Evolutionary conservation across 1,139 yeast genomes (phyloP).

Genomic region (Pneumocystis jirovecii): DNA sequence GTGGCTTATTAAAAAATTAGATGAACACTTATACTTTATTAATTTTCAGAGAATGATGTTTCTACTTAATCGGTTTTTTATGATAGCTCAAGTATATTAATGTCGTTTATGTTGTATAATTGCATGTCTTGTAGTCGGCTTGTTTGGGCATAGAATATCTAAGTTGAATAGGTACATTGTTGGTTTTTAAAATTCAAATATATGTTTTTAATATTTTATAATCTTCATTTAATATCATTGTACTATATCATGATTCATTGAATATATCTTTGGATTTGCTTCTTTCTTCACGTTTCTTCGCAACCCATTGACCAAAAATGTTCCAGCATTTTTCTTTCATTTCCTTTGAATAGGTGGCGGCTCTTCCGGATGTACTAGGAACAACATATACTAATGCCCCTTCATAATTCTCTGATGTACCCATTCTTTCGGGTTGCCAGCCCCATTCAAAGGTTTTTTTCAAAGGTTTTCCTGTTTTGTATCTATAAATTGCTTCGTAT

Average conservation of each 20-base stretch:
- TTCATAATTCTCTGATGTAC: constrained; percentile 4
- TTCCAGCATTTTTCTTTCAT: constrained; percentile 40
- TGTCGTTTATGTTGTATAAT: background rate
- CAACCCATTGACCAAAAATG: constrained; percentile 20
- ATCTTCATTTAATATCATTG: background rate
- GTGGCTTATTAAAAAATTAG: background rate
- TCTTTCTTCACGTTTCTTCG: constrained; percentile 1
- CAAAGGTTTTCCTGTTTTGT: constrained; percentile 20
- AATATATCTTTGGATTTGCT: background rate
- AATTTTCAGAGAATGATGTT: background rate
- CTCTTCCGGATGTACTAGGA: constrained; percentile 70
- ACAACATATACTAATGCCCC: constrained; percentile 36
- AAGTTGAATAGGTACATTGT: background rate
- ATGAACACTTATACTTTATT: background rate
- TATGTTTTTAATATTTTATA: background rate
- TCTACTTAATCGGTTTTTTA: background rate
- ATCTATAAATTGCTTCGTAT: constrained; percentile 47
- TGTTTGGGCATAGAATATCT: background rate
- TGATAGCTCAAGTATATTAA: background rate
- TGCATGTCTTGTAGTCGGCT: background rate
- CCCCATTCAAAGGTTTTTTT: constrained; percentile 37
- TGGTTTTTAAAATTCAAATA: background rate
- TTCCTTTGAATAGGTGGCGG: constrained; percentile 35
- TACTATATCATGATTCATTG: background rate
- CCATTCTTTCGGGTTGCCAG: constrained; percentile 23